These are phyloP conservation scores for Ophiobolus disseminans DNA, from an alignment of 2,329 filamentous ascomycete species.

Conservation along the genomic window DNA sequence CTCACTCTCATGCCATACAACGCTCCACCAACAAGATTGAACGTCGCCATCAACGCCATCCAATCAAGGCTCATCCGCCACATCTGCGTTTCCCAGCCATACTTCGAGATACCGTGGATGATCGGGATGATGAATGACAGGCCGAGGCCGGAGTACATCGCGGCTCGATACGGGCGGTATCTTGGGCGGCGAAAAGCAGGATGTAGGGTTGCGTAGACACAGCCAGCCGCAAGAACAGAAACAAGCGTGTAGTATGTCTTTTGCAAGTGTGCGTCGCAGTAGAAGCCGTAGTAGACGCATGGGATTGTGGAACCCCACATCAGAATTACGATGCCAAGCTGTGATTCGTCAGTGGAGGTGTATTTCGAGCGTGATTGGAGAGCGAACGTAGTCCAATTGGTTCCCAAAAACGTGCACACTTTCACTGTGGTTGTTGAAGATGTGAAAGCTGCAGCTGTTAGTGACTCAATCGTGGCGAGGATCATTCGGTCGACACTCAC, in stretches of 20 bases:
- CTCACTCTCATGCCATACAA: slow-evolving; percentile 17
- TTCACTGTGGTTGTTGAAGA: slow-evolving; percentile 24
- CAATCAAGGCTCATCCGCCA: slow-evolving; percentile 25
- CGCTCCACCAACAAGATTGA: slow-evolving; percentile 14
- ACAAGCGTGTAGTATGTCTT: slow-evolving; percentile 19
- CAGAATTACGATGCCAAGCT: slow-evolving; percentile 25
- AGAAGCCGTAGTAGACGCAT: slow-evolving; percentile 24
- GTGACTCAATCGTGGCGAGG: neutral
- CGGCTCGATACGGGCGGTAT: slow-evolving; percentile 13
- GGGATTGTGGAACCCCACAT: slow-evolving; percentile 28
- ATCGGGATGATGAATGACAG: slow-evolving; percentile 22
- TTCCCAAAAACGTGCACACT: slow-evolving; percentile 10
- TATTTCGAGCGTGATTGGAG: neutral
- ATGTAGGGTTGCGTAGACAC: slow-evolving; percentile 17
- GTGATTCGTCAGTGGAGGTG: neutral
- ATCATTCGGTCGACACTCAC: slow-evolving; percentile 34
- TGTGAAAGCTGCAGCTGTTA: slow-evolving; percentile 14
- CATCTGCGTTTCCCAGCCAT: slow-evolving; percentile 21
- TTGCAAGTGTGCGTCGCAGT: slow-evolving; percentile 13
- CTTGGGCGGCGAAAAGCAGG: slow-evolving; percentile 20
- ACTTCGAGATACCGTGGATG: slow-evolving; percentile 13
- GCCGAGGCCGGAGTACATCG: slow-evolving; percentile 20
- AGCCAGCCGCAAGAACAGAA: slow-evolving; percentile 10
- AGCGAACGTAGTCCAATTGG: slow-evolving; percentile 20
- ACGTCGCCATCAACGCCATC: slow-evolving; percentile 22